Conservation (phyloP, 2,329 filamentous ascomycete genomes). For the Lecanicillium sp. region DNA sequence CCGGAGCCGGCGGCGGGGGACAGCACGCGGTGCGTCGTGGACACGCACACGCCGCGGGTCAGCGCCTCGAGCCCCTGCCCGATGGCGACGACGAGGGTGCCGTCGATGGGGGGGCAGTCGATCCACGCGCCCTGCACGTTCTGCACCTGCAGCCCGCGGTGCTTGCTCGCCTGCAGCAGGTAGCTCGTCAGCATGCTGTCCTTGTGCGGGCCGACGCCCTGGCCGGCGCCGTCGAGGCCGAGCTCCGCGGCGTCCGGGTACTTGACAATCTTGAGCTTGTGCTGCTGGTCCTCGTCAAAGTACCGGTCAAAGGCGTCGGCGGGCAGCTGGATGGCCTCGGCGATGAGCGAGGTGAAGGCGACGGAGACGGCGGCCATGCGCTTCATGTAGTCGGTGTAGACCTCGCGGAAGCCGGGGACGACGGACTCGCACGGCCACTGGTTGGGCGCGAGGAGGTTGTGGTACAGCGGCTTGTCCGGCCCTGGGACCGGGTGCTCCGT, state of each 20-base stretch:
- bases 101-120: constrained; percentile 68
- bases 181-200: constrained; percentile 80
- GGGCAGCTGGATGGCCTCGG: constrained; percentile 73
- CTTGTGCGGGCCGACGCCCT: constrained; percentile 73
- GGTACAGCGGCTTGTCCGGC: constrained; percentile 59
- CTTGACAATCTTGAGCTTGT: constrained; percentile 86
- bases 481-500: constrained; percentile 66
- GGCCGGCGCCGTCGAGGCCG: constrained; percentile 38
- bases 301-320: constrained; percentile 67
- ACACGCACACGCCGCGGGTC: constrained; percentile 74
- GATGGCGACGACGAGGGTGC: constrained; percentile 80
- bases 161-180: constrained; percentile 71
- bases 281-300: constrained; percentile 69
- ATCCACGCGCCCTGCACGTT: constrained; percentile 75
- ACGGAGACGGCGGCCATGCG: constrained; percentile 68
- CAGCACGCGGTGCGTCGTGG: constrained; percentile 79
- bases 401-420: constrained; percentile 61
- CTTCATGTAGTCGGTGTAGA: constrained; percentile 69
- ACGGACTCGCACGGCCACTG: constrained; percentile 66
- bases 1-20: constrained; percentile 64
- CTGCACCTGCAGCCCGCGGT: constrained; percentile 75
- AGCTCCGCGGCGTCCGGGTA: constrained; percentile 69
- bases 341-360: constrained; percentile 72
- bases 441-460: constrained; percentile 70
- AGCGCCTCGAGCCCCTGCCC: constrained; percentile 83